phyloP scores from a whole-genome alignment of 257 asterid genomes.

The Solanum bukasovii region DNA sequence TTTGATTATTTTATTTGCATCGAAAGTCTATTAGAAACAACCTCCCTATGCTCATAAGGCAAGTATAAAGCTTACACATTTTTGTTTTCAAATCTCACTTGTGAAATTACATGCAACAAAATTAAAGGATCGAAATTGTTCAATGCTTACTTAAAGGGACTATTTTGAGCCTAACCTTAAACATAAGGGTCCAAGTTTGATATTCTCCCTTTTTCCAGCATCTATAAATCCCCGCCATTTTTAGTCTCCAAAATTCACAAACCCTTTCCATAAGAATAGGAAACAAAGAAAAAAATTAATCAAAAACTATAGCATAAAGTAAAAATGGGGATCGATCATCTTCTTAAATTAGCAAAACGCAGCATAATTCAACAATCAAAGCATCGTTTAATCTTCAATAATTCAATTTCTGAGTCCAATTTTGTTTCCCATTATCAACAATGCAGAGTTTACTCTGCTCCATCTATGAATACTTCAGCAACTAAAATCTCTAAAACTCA shows the following conservation, averaged over 20 bases:
- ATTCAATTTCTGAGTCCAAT: neutral
- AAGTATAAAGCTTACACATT: too few species aligned
- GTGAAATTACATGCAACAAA: too few species aligned
- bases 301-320: neutral
- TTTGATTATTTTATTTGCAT: too few species aligned
- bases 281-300: too few species aligned
- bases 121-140: neutral
- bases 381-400: slow-evolving; percentile 7
- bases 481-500: slow-evolving; percentile 12
- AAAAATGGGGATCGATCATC: slow-evolving; percentile 28
- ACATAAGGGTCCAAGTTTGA: neutral
- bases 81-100: too few species aligned
- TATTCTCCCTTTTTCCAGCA: neutral
- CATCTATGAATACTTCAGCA: slow-evolving; percentile 5
- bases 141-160: neutral
- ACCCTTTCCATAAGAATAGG: too few species aligned
- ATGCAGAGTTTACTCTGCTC: neutral
- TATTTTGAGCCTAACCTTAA: neutral
- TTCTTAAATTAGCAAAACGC: slow-evolving; percentile 12
- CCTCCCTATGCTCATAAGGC: neutral
- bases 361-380: slow-evolving; percentile 13
- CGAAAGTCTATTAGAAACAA: neutral
- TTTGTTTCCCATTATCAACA: neutral
- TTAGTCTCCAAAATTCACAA: neutral
- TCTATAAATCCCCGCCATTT: neutral